Evolutionary conservation across 2,329 filamentous ascomycete species (phyloP).

Genomic region (Claviceps quebecensis): DNA sequence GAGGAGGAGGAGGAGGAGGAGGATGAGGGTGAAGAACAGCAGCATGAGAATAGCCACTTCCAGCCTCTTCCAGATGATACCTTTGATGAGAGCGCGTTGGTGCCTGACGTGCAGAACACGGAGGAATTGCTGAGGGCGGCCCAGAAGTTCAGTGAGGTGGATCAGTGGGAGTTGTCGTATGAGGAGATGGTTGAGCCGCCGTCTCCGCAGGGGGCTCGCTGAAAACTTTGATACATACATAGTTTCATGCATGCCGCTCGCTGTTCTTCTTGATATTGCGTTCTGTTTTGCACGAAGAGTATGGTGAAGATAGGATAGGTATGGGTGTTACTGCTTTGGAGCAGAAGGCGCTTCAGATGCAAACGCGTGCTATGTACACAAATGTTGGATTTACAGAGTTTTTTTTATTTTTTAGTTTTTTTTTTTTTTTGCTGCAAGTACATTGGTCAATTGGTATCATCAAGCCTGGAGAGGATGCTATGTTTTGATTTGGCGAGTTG

Average conservation of each 20-base stretch:
- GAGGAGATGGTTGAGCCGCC: slow-evolving; percentile 46
- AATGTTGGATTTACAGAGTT: background rate
- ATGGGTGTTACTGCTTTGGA: no score
- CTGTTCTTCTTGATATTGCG: no score
- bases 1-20: slow-evolving; percentile 12
- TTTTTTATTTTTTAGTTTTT: background rate
- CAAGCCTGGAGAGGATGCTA: no score
- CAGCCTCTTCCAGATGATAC: slow-evolving; percentile 32
- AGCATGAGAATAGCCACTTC: slow-evolving; percentile 25
- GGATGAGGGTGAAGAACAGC: slow-evolving; percentile 13
- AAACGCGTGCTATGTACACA: background rate
- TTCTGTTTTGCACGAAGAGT: no score
- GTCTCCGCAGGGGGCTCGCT: slow-evolving; percentile 35
- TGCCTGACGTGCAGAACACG: slow-evolving; percentile 23
- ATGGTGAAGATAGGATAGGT: no score
- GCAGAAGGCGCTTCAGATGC: background rate
- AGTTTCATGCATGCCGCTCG: no score
- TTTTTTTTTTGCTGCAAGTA: background rate
- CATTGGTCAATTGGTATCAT: no score
- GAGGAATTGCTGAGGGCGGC: slow-evolving; percentile 44
- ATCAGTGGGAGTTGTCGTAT: slow-evolving; percentile 53
- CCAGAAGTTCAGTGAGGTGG: slow-evolving; percentile 55
- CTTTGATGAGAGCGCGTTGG: slow-evolving; percentile 19
- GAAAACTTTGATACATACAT: no score
- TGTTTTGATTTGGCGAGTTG: no score